Percentiles rank a stretch among this genome's conserved stretches.
Conservation (phyloP, 345 rosid genomes). For the Psidium friedrichsthalianum region DNA sequence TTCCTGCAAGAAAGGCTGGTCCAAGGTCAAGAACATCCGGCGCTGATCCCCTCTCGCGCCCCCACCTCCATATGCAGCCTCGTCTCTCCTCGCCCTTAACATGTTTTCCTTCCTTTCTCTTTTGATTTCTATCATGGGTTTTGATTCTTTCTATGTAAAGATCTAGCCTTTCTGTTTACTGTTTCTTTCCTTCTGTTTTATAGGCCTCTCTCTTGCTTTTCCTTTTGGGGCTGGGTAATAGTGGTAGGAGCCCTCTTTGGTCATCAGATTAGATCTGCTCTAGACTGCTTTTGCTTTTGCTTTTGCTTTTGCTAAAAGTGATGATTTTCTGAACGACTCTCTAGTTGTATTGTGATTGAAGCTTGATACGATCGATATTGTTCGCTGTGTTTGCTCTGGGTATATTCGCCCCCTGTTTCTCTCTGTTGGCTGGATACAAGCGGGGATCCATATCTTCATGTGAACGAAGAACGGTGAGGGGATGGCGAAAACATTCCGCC, state of each 20-base stretch:
- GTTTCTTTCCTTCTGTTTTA: background rate
- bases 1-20: conserved; percentile 88
- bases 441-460: background rate
- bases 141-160: background rate
- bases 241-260: background rate
- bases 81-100: background rate
- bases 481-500: background rate
- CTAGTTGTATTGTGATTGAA: background rate
- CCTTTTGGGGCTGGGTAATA: background rate
- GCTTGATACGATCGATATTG: background rate
- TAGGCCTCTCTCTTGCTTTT: background rate
- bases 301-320: background rate
- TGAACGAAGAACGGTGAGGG: background rate
- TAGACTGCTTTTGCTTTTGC: background rate
- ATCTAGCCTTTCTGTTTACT: background rate
- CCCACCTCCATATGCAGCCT: background rate
- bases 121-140: background rate
- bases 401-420: background rate
- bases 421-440: background rate
- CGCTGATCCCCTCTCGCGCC: conserved; percentile 15
- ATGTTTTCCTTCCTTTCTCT: background rate
- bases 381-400: background rate
- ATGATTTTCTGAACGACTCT: background rate
- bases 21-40: conserved; percentile 63
- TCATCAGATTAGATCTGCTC: background rate